These are phyloP conservation scores for Metschnikowia anglica DNA, from an alignment of 805 yeast genomes.

Conservation along the genomic window DNA sequence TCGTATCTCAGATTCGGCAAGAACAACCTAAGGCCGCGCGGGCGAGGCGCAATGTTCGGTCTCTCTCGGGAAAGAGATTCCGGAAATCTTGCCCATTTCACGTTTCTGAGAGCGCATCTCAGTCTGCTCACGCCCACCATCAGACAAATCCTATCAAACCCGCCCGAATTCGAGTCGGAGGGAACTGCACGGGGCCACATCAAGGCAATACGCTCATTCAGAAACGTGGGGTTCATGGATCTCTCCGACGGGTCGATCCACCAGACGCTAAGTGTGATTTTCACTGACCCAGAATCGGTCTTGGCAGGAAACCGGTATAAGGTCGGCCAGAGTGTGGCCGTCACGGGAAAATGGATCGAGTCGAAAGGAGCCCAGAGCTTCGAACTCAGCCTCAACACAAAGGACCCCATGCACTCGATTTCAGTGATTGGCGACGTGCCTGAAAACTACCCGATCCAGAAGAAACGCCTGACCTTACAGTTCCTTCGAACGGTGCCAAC, in stretches of 20 bases:
- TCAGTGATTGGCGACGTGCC: slow-evolving; percentile 60
- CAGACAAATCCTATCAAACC: slow-evolving; percentile 12
- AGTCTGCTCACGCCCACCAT: slow-evolving; percentile 14
- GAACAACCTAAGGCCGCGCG: too few species aligned
- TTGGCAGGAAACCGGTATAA: slow-evolving; percentile 35
- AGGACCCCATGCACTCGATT: slow-evolving; percentile 33
- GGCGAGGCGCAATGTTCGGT: too few species aligned
- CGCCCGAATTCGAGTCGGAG: slow-evolving; percentile 23
- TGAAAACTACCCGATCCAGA: slow-evolving; percentile 76
- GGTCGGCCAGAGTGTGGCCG: slow-evolving; percentile 46
- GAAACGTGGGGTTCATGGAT: slow-evolving; percentile 78
- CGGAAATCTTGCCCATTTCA: too few species aligned
- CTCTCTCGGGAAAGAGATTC: too few species aligned
- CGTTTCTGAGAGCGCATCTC: slow-evolving; percentile 1
- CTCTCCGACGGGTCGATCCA: slow-evolving; percentile 73
- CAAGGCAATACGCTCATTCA: slow-evolving; percentile 66
- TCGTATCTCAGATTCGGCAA: too few species aligned
- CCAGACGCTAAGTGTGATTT: slow-evolving; percentile 50
- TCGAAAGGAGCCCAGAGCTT: slow-evolving; percentile 35
- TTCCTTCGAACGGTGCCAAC: slow-evolving; percentile 73
- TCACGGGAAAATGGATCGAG: slow-evolving; percentile 34
- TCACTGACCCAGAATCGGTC: slow-evolving; percentile 28
- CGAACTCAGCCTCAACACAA: slow-evolving; percentile 30
- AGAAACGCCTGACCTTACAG: slow-evolving; percentile 66
- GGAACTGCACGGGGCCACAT: slow-evolving; percentile 63